Evolutionary conservation across 257 asterid species (phyloP), one percentile per base, ranked within the genome.

Genomic region (Vinca minor): DNA sequence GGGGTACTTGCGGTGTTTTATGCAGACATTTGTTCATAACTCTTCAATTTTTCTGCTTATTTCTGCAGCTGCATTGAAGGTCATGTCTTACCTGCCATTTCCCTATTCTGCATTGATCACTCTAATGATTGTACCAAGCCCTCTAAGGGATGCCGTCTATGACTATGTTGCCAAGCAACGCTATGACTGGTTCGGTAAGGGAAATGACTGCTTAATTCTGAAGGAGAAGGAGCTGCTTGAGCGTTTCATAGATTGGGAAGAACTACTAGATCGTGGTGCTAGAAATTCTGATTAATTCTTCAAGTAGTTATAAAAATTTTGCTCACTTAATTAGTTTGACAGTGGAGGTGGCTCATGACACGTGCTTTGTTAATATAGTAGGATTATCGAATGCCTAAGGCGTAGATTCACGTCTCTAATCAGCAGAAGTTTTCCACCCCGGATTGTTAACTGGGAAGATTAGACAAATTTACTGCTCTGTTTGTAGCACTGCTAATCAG

Each of bases 181-280:
- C 50, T 87, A 89, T 67, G 72, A 81, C 50, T 92, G 94, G 96
- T 92, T 85, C 34, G 95, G 98, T 17, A 92, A 84, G 73, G 77
- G 71, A 11, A 74, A 80, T 20, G 89, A 81, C 69, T 92, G 98
- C 75, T 78, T 89, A 69, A 95, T 89, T 38, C 73, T 89, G 57
- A 77, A 82, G 71, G 96, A 92, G 69, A 78, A 73, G n/a, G 93
- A 87, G 79, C 61, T 92, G 80, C 88, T 92, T 20, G 91, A 85
- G 55, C 91, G 96, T 41, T 92, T 92, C 57, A 57, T 92, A 42
- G 96, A 89, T 63, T 76, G 84, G 89, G 91, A 92, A 72, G 96
- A 89, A 71, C 80, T 89, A 13, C 73, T 85, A 10, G 81, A 80
- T 75, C 88, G 86, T 62, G 74, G 48, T 74, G 64, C 74, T 65